Evolutionary conservation across 352 stramenopile species (phyloP), one percentile per base, ranked within the genome.

Genomic region (Plasmopara muralis): DNA sequence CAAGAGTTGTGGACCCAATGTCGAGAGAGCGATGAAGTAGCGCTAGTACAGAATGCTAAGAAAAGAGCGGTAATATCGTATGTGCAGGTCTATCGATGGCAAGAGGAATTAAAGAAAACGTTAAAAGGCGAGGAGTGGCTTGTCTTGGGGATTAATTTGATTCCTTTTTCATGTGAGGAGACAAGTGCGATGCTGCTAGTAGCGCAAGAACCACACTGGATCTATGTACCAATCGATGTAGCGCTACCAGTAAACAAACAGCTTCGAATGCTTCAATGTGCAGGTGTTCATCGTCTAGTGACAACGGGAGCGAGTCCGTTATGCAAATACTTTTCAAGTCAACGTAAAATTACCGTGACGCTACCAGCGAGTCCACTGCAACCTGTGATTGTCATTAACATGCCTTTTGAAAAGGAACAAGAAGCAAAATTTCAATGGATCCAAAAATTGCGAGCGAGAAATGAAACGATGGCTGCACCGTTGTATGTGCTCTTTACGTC

Each of bases 401-500:
- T 10, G 42, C 35, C 16, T 56, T 62, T 34, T 30, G 31, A 35
- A 12, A 12, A 35, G 31, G 31, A 61, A 25, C 20, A 3, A 5
- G 13, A 50, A 0, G 50, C 38, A 6, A 20, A 47, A 8, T 20
- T 29, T 43, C 37, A 50, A 6, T 47, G 20, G 0, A 52, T 18
- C 40, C 35, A 15, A 13, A 55, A 33, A 30, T 6, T 51, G 28
- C 29, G 43, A n/a, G 37, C 1, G 25, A 15, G 33, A 14, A 31
- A 49, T 9, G 29, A 25, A 31, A 25, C 37, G 0, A 15, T 54
- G 43, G 50, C 31, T 39, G 39, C 41, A 15, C 68, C 76, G 10
- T 31, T 87, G 40, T 85, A 87, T 45, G 55, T 87, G 29, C 34
- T 87, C 15, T 82, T 68, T 47, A 87, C 76, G 6, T 87, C 76